A percentile compares a stretch with the other conserved stretches of the same genome.
These are phyloP conservation scores for Coniella vitis DNA, from an alignment of 2,329 filamentous ascomycete genomes.

Conservation along the genomic window DNA sequence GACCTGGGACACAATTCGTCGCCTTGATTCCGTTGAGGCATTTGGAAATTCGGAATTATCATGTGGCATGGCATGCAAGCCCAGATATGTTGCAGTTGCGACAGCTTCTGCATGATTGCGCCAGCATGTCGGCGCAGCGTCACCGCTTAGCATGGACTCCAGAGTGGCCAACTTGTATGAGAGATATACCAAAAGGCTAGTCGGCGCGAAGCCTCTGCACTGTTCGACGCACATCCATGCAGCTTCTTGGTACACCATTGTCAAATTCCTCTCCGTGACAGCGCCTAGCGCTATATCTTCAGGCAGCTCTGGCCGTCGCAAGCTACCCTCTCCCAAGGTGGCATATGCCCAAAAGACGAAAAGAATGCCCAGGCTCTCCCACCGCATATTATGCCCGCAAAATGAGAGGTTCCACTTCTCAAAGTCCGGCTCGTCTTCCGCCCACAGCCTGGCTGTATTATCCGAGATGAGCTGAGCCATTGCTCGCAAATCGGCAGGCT, in stretches of 20 bases:
- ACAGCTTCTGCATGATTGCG: slow-evolving; percentile 28
- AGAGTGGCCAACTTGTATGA: slow-evolving; percentile 27
- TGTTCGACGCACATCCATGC: slow-evolving; percentile 22
- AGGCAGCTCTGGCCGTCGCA: not conserved
- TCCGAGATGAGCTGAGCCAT: slow-evolving; percentile 29
- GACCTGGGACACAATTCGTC: slow-evolving; percentile 28
- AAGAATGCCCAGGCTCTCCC: slow-evolving; percentile 36
- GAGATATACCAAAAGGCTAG: slow-evolving; percentile 33
- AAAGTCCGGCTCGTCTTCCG: slow-evolving; percentile 28
- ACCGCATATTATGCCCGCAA: slow-evolving; percentile 30
- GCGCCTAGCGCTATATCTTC: not conserved
- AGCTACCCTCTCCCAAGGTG: not conserved
- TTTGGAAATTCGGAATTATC: slow-evolving; percentile 25
- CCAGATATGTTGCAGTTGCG: slow-evolving; percentile 30
- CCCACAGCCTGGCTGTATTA: slow-evolving; percentile 31
- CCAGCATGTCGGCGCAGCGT: slow-evolving; percentile 33
- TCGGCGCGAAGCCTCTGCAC: slow-evolving; percentile 26
- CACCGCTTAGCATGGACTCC: slow-evolving; percentile 32
- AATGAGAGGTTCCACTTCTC: slow-evolving; percentile 34
- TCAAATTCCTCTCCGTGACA: slow-evolving; percentile 10
- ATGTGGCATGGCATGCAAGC: slow-evolving; percentile 25
- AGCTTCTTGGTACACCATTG: slow-evolving; percentile 24
- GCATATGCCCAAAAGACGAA: slow-evolving; percentile 23
- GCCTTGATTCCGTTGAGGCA: slow-evolving; percentile 29
- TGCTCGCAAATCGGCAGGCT: slow-evolving; percentile 26